These are phyloP conservation scores for Penicillium nordicum DNA, from an alignment of 2,329 filamentous ascomycete genomes.

Conservation along the genomic window DNA sequence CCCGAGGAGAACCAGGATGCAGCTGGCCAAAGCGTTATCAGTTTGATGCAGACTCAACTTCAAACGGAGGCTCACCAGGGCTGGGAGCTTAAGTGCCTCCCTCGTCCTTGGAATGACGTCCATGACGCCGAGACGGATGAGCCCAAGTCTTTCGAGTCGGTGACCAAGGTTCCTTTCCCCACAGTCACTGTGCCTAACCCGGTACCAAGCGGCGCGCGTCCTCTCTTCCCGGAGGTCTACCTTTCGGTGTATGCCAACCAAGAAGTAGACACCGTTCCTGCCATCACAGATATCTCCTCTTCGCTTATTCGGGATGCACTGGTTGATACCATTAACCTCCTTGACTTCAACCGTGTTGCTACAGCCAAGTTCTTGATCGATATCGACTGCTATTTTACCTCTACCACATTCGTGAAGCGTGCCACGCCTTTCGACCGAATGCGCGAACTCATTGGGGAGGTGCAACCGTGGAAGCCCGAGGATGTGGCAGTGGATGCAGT, in stretches of 20 bases:
- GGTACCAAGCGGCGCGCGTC: constrained; percentile 68
- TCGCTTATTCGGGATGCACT: constrained; percentile 81
- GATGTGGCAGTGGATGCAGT: constrained; percentile 96
- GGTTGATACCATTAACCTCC: constrained; percentile 86
- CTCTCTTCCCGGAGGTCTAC: constrained; percentile 88
- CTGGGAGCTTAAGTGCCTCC: constrained; percentile 69
- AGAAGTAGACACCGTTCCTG: constrained; percentile 83
- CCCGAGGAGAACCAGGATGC: constrained; percentile 59
- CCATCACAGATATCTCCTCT: constrained; percentile 69
- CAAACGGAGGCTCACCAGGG: constrained; percentile 68
- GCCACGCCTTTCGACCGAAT: constrained; percentile 90
- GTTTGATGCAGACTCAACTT: constrained; percentile 80
- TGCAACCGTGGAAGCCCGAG: constrained; percentile 91
- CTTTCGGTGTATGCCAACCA: constrained; percentile 88
- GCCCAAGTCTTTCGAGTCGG: constrained; percentile 57
- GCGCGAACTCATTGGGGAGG: constrained; percentile 59
- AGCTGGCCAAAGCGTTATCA: constrained; percentile 68
- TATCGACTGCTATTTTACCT: constrained; percentile 88
- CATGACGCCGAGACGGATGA: constrained; percentile 41
- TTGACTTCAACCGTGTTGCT: constrained; percentile 87
- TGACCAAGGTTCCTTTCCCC: constrained; percentile 73
- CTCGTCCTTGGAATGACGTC: constrained; percentile 51
- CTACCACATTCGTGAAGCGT: constrained; percentile 86
- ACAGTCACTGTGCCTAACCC: constrained; percentile 70
- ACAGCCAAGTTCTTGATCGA: constrained; percentile 89